These are phyloP conservation scores for Sinapis alba DNA, from an alignment of 441 rosid genomes.

Conservation along the genomic window DNA sequence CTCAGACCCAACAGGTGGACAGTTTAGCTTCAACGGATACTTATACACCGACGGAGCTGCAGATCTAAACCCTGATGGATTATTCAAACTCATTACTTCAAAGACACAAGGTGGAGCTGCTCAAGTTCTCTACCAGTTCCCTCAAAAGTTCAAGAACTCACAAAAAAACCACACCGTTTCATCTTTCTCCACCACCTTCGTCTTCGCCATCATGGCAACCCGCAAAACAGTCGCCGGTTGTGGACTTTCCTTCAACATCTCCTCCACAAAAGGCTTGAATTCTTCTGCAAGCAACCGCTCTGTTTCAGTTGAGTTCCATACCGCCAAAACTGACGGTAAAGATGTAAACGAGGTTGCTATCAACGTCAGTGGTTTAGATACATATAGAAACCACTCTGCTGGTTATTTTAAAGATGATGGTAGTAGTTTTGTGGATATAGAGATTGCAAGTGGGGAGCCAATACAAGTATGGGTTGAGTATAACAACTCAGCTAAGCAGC, in stretches of 20 bases:
- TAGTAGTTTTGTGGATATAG: slow-evolving; percentile 24
- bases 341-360: slow-evolving; percentile 45
- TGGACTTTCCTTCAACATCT: slow-evolving; percentile 68
- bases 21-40: slow-evolving; percentile 32
- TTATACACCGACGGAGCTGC: slow-evolving; percentile 38
- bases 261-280: slow-evolving; percentile 25
- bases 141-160: slow-evolving; percentile 33
- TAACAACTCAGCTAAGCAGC: slow-evolving; percentile 19
- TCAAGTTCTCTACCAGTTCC: slow-evolving; percentile 52
- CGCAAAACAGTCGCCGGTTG: slow-evolving; percentile 65
- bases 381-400: slow-evolving; percentile 28
- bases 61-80: slow-evolving; percentile 32
- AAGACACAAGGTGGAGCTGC: slow-evolving; percentile 34
- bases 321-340: slow-evolving; percentile 9
- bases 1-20: slow-evolving; percentile 28
- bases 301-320: slow-evolving; percentile 40
- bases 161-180: slow-evolving; percentile 21
- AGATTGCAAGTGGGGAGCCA: slow-evolving; percentile 33
- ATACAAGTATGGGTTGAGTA: slow-evolving; percentile 45
- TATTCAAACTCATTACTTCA: slow-evolving; percentile 40
- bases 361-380: slow-evolving; percentile 38
- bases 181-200: slow-evolving; percentile 53
- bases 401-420: slow-evolving; percentile 34
- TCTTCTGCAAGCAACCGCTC: slow-evolving; percentile 1
- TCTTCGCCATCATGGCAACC: slow-evolving; percentile 57